These are phyloP conservation scores for Musa acuminata DNA, from an alignment of 176 grass and related monocot genomes.

Conservation along the genomic window DNA sequence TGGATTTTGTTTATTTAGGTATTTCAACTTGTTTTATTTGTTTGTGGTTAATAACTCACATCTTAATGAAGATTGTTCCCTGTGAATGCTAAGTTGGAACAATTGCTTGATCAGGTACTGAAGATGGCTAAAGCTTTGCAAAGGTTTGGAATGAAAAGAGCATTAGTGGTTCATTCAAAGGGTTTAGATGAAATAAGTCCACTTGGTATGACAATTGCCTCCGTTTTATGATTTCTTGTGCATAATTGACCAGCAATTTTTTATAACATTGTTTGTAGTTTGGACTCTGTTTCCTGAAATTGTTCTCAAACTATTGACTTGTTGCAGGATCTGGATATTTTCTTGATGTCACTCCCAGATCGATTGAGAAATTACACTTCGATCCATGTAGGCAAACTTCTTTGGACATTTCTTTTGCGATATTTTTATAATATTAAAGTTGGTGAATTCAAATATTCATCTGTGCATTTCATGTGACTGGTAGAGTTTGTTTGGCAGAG, in stretches of 20 bases:
- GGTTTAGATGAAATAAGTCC: conserved; percentile 98
- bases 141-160: conserved; percentile 83
- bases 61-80: not conserved
- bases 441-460: not conserved
- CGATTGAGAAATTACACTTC: conserved; percentile 68
- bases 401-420: conserved; percentile 1
- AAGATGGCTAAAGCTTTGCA: conserved; percentile 96
- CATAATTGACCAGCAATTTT: not conserved
- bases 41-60: not conserved
- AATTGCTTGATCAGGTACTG: conserved; percentile 37
- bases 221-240: not conserved
- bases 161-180: conserved; percentile 91
- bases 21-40: not conserved
- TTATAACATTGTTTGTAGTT: not conserved
- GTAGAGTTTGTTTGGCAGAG: not conserved
- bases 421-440: conserved; percentile 2
- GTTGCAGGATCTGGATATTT: conserved; percentile 86
- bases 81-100: not conserved
- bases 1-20: not conserved
- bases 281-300: conserved; percentile 17
- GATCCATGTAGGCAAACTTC: conserved; percentile 66
- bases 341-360: conserved; percentile 75
- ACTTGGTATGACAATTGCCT: conserved; percentile 45
- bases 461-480: not conserved
- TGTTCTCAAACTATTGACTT: not conserved